Conservation (phyloP, 805 yeast genomes). For the Candida sonorensis region DNA sequence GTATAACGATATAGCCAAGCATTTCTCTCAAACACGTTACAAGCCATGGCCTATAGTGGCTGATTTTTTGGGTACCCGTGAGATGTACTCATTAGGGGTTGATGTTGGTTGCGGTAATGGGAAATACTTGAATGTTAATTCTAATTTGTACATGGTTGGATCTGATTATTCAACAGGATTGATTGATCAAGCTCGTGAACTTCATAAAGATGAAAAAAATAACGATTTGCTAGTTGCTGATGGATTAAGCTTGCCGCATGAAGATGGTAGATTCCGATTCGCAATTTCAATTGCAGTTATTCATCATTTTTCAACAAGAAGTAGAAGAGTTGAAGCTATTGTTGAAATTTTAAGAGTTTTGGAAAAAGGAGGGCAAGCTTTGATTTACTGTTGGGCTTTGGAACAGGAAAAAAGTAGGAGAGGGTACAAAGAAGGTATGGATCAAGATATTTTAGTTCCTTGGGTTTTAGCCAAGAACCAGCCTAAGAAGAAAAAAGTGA, state of each 20-base stretch:
- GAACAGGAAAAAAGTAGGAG: conserved; percentile 85
- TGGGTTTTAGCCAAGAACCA: conserved; percentile 71
- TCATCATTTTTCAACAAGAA: conserved; percentile 87
- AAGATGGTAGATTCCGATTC: conserved; percentile 49
- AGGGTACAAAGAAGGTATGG: conserved; percentile 88
- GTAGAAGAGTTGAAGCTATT: conserved; percentile 74
- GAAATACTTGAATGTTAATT: conserved; percentile 72
- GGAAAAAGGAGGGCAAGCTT: conserved; percentile 53
- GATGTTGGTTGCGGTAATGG: conserved; percentile 99
- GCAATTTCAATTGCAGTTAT: conserved; percentile 94
- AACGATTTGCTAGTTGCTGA: conserved; percentile 73
- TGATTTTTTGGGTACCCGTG: conserved; percentile 45
- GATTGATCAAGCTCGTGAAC: conserved; percentile 51
- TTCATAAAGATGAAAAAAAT: conserved; percentile 18
- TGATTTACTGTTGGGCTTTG: conserved; percentile 94
- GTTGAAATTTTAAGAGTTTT: conserved; percentile 53
- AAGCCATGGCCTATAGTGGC: conserved; percentile 98
- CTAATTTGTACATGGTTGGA: conserved; percentile 64
- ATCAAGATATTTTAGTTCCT: conserved; percentile 91
- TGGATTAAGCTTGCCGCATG: conserved; percentile 62
- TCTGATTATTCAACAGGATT: conserved; percentile 68
- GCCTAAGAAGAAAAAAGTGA: conserved; percentile 27
- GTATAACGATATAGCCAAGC: conserved; percentile 86
- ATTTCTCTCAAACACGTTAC: conserved; percentile 89
- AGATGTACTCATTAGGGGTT: conserved; percentile 61